Base-by-base conservation (phyloP, 2,329 filamentous ascomycete species). In the Fusarium sp. region DNA sequence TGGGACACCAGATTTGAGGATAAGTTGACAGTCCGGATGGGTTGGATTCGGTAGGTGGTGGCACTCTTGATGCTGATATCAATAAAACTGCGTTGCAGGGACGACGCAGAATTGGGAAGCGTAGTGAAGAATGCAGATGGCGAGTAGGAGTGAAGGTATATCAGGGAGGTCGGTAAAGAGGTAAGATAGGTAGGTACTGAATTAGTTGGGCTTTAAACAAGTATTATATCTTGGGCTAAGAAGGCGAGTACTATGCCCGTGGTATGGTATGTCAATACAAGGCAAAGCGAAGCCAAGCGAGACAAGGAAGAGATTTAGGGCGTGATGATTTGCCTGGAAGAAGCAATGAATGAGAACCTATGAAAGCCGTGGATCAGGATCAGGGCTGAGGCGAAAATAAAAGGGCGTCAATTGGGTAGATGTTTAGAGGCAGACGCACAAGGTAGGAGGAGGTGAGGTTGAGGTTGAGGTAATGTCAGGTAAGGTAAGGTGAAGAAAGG, bases 191-290 rank as follows among this genome's bases (percentile, higher is more conserved):
- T 12, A 34, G n/a, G 18, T 16, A 63, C 28, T 37, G 47, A 12
- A 34, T 12, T 41, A 58, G 46, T 15, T 58, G 38, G 62, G 47
- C 33, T 36, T 57, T 34, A 36, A 55, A 37, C 41, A 57, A 42
- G 50, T 57, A 65, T 65, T 65, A 65, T 71, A 69, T 59, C 41
- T 44, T 40, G 15, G 26, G 46, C 10, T 10, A 38, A 26, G 33
- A 59, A 46, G 23, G 45, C 38, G 58, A 42, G 26, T 31, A 50
- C 15, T 16, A 13, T 36, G 46, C 15, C 20, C 33, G 18, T 33
- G 23, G 33, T 33, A 36, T 36, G 38, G 38, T 30, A 30, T 8
- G 20, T 41, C 8, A 30, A 11, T 30, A 30, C 46, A 49, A 36
- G 46, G 11, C 34, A 40, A 51, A 16, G 26, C 9, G 30, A 45